phyloP scores from a whole-genome alignment of 768 basidiomycete genomes.

The Lyophyllum semitale region DNA sequence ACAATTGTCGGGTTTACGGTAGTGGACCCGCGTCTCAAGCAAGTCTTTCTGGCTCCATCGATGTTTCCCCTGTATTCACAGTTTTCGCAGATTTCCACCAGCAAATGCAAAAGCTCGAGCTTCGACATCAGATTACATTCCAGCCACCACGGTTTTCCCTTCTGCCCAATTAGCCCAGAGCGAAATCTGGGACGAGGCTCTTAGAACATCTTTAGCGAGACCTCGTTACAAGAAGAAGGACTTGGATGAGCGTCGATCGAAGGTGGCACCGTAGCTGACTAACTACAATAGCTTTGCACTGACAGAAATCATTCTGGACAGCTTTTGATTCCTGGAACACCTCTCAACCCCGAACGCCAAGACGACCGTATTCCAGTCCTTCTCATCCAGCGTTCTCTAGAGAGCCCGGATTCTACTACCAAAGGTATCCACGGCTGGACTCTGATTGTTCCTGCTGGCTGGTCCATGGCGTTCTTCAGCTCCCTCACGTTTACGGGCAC shows the following conservation, averaged over 20 bases:
- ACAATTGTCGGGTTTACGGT: constrained; percentile 81
- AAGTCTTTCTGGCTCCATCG: constrained; percentile 19
- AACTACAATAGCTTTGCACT: not conserved
- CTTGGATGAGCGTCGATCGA: constrained; percentile 77
- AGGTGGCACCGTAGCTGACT: constrained; percentile 43
- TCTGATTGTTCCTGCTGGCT: constrained; percentile 82
- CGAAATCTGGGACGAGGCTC: constrained; percentile 71
- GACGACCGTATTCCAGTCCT: constrained; percentile 87
- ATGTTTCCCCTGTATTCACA: not conserved
- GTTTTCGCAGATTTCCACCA: constrained; percentile 72
- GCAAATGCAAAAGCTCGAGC: constrained; percentile 59
- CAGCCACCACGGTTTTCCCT: constrained; percentile 48
- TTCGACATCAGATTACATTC: constrained; percentile 23
- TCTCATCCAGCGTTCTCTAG: constrained; percentile 78
- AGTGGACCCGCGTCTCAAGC: constrained; percentile 88
- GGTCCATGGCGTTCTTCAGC: constrained; percentile 87
- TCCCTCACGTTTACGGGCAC: constrained; percentile 85
- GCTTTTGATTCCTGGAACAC: constrained; percentile 73
- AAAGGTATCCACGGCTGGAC: constrained; percentile 83
- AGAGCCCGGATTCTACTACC: constrained; percentile 31
- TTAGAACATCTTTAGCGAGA: constrained; percentile 51
- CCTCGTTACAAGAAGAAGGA: constrained; percentile 82
- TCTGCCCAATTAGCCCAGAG: constrained; percentile 60
- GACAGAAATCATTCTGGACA: constrained; percentile 40
- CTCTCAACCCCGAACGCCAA: constrained; percentile 62